phyloP scores from a whole-genome alignment of 1,284 basidiomycete genomes.

The Heimioporus retisporus region DNA sequence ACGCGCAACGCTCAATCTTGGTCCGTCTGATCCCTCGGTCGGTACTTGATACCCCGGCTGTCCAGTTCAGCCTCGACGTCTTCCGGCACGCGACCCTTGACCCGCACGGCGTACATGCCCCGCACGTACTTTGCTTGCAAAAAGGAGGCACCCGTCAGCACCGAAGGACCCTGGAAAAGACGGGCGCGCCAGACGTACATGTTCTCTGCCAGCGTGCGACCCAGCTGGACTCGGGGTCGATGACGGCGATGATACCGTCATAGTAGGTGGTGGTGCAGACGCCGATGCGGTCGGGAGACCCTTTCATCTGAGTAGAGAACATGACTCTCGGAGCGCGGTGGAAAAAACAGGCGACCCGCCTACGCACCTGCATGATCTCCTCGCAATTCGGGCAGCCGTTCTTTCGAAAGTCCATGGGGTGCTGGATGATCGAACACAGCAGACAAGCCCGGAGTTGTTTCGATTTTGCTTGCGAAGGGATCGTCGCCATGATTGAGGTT shows the following conservation, averaged over 20 bases:
- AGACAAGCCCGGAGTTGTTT: conserved; percentile 91
- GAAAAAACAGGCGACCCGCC: not conserved
- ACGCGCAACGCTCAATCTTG: conserved; percentile 57
- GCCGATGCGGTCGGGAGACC: conserved; percentile 84
- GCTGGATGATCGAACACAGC: conserved; percentile 92
- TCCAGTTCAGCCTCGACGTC: conserved; percentile 87
- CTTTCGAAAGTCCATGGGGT: conserved; percentile 86
- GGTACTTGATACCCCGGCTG: conserved; percentile 81
- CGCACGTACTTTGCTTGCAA: conserved; percentile 82
- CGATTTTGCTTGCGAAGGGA: conserved; percentile 71
- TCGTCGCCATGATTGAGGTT: conserved; percentile 49
- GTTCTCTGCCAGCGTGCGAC: conserved; percentile 95
- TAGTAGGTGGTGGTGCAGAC: conserved; percentile 95
- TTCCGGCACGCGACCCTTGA: conserved; percentile 88
- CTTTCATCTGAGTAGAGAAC: conserved; percentile 80
- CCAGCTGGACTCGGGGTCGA: conserved; percentile 94
- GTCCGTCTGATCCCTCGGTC: conserved; percentile 81
- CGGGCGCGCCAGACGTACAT: conserved; percentile 60
- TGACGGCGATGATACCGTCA: conserved; percentile 93
- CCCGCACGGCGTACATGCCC: conserved; percentile 91
- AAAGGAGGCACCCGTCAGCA: conserved; percentile 10
- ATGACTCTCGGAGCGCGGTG: not conserved
- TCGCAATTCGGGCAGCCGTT: conserved; percentile 98
- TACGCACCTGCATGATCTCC: conserved; percentile 87
- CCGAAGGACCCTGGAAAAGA: conserved; percentile 10